phyloP scores from a whole-genome alignment of 2,329 filamentous ascomycete genomes.

The Neonectria ditissima region DNA sequence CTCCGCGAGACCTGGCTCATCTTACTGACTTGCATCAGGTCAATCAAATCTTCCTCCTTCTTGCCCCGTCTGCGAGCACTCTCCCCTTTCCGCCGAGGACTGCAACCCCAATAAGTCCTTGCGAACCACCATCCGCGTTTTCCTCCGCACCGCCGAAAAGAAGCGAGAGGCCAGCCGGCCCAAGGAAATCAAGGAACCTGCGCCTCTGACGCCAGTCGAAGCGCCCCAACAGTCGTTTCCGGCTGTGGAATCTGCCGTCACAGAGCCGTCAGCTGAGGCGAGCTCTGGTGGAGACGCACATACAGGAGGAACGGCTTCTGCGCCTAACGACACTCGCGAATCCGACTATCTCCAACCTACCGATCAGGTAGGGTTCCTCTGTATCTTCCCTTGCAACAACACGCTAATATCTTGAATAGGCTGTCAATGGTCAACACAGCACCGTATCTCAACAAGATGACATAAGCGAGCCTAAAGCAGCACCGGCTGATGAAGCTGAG shows the following conservation, averaged over 20 bases:
- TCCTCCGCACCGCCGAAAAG: slow-evolving; percentile 90
- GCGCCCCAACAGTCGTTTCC: slow-evolving; percentile 50
- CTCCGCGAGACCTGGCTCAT: not conserved
- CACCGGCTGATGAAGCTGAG: slow-evolving; percentile 29
- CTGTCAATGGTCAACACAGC: slow-evolving; percentile 22
- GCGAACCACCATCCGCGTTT: slow-evolving; percentile 92
- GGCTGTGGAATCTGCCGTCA: slow-evolving; percentile 36
- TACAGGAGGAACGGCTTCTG: slow-evolving; percentile 20
- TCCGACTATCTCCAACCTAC: slow-evolving; percentile 21
- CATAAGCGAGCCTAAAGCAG: slow-evolving; percentile 28
- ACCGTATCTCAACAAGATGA: slow-evolving; percentile 24
- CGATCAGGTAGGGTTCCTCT: slow-evolving; percentile 32
- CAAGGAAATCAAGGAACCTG: slow-evolving; percentile 59
- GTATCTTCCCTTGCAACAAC: not conserved
- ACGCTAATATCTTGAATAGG: slow-evolving; percentile 18
- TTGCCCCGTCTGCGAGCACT: slow-evolving; percentile 94
- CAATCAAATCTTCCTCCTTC: slow-evolving; percentile 80
- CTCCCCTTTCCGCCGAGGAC: slow-evolving; percentile 84
- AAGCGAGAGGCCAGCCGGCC: slow-evolving; percentile 77
- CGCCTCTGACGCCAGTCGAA: slow-evolving; percentile 57
- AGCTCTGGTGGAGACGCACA: slow-evolving; percentile 17
- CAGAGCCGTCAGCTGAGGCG: slow-evolving; percentile 37
- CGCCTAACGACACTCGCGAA: slow-evolving; percentile 20
- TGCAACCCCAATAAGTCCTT: slow-evolving; percentile 91
- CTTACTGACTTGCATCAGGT: slow-evolving; percentile 60